These are phyloP conservation scores for Pleurotus pulmonarius DNA, from an alignment of 768 basidiomycete genomes.

Conservation along the genomic window DNA sequence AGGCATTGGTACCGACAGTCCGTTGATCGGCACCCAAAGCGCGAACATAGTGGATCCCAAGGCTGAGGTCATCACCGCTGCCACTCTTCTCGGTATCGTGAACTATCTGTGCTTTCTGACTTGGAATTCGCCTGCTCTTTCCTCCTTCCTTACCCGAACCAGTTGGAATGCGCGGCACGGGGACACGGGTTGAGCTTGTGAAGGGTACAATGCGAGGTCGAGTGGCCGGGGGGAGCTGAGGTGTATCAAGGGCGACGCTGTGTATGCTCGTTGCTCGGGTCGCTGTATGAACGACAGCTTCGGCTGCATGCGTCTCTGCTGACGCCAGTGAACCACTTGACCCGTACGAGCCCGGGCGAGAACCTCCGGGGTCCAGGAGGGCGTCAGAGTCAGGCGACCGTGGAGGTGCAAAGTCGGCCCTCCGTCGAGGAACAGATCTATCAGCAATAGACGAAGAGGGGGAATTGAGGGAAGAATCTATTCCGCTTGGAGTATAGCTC, in stretches of 20 bases:
- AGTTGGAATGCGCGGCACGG: conserved; percentile 48
- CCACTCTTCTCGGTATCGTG: conserved; percentile 33
- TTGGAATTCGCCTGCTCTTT: conserved; percentile 46
- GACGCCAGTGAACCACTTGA: conserved; percentile 29
- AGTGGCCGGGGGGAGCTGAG: conserved; percentile 21
- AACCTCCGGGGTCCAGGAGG: neutral
- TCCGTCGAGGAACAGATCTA: conserved; percentile 61
- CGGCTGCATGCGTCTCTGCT: conserved; percentile 31
- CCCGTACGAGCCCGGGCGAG: conserved; percentile 11
- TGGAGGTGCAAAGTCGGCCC: conserved; percentile 68
- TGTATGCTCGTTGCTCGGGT: conserved; percentile 52
- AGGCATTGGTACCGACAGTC: conserved; percentile 19
- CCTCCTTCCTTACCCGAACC: conserved; percentile 22
- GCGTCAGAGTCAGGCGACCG: conserved; percentile 24
- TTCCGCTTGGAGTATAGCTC: conserved; percentile 39
- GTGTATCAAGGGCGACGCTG: conserved; percentile 31
- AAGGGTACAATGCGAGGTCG: conserved; percentile 71
- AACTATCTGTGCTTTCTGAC: conserved; percentile 64
- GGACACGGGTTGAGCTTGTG: conserved; percentile 63
- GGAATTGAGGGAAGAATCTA: conserved; percentile 49
- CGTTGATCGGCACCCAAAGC: conserved; percentile 56
- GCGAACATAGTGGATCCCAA: conserved; percentile 69
- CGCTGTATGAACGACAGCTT: conserved; percentile 44
- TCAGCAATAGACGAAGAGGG: conserved; percentile 64
- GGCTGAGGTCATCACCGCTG: conserved; percentile 61